Conservation (phyloP, 2,329 filamentous ascomycete genomes). For the Cytospora paraplurivora region DNA sequence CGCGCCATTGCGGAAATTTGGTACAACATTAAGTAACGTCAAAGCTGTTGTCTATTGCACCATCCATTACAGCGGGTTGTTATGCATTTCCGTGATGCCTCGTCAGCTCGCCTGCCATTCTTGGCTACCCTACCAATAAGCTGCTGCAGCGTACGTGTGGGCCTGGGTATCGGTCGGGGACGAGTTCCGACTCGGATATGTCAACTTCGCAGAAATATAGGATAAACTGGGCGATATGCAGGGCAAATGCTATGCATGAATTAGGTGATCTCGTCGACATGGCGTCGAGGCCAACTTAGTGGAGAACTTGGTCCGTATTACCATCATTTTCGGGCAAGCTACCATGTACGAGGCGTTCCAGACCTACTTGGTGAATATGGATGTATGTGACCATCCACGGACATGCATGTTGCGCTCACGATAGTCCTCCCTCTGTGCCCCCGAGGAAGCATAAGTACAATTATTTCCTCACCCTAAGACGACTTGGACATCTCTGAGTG, state of each 20-base stretch:
- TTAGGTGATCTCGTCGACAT: no score
- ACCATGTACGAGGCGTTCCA: no score
- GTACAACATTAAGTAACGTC: slow-evolving; percentile 4
- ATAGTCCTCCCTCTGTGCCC: not conserved
- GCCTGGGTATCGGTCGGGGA: not conserved
- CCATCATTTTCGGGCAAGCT: no score
- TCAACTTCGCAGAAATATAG: not conserved
- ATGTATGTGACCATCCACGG: no score
- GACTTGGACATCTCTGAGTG: not conserved
- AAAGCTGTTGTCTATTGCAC: slow-evolving; percentile 4
- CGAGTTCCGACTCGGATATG: not conserved
- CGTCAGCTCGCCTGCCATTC: not conserved
- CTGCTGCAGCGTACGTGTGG: not conserved
- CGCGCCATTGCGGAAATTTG: not conserved
- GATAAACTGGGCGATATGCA: not conserved
- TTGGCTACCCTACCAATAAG: not conserved
- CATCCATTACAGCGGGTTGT: not conserved
- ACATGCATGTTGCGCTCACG: not conserved
- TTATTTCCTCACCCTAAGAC: not conserved
- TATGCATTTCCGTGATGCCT: not conserved
- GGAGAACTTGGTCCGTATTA: no score
- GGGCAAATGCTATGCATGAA: not conserved
- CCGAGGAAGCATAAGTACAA: not conserved
- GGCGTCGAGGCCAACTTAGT: no score
- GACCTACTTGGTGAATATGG: no score